These are phyloP conservation scores for Carex parvula DNA, from an alignment of 176 grass and related monocot genomes.

Conservation along the genomic window DNA sequence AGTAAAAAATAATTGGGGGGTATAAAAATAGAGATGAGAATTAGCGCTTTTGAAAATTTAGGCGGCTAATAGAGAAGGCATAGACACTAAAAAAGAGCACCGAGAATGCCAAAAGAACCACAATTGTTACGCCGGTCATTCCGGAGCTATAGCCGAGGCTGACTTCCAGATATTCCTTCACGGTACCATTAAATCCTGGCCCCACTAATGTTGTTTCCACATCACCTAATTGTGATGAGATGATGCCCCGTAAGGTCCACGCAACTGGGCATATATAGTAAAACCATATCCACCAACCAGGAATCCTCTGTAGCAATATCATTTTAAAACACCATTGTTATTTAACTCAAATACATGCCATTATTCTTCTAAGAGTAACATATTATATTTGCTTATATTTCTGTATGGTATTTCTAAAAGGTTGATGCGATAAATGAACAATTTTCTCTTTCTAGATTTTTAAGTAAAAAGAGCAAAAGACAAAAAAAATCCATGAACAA, in stretches of 20 bases:
- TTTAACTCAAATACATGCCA: neutral
- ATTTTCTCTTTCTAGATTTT: neutral
- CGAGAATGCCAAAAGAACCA: slow-evolving; percentile 41
- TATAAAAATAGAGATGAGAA: neutral
- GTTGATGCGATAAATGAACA: neutral
- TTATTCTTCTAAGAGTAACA: neutral
- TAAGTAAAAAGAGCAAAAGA: neutral
- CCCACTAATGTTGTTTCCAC: slow-evolving; percentile 51
- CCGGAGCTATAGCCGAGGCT: slow-evolving; percentile 39
- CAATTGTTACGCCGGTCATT: slow-evolving; percentile 35
- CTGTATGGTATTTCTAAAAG: neutral
- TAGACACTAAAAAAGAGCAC: slow-evolving; percentile 53
- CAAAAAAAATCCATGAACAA: neutral
- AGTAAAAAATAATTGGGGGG: neutral
- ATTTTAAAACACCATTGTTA: neutral
- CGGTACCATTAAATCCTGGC: slow-evolving; percentile 51
- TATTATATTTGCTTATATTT: neutral
- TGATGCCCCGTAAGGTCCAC: slow-evolving; percentile 63
- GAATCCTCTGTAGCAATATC: slow-evolving; percentile 44
- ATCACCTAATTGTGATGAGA: slow-evolving; percentile 63
- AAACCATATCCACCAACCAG: slow-evolving; percentile 76
- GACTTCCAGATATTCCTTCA: slow-evolving; percentile 48
- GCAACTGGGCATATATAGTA: slow-evolving; percentile 74
- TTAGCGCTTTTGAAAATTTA: slow-evolving; percentile 62
- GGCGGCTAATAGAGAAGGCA: slow-evolving; percentile 41